A percentile compares a stretch with the other conserved stretches of the same genome.
Conservation (phyloP, 148 eudicot genomes). For the Vaccinium vitisidaea region DNA sequence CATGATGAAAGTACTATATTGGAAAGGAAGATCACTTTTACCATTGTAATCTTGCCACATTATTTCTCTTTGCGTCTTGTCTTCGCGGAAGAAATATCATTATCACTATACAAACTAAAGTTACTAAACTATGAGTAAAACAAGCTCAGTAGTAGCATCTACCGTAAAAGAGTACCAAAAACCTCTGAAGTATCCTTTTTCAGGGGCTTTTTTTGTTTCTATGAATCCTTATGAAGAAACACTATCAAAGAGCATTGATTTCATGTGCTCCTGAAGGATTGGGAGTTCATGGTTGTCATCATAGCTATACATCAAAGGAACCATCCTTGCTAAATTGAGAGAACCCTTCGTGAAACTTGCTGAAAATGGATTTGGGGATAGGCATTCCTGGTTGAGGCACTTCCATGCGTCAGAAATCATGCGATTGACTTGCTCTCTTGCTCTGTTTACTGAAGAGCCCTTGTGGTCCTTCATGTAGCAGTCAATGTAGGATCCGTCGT, state of each 20-base stretch:
- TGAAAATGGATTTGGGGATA: slow-evolving; percentile 28
- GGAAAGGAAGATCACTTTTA: too few species aligned
- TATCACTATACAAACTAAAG: too few species aligned
- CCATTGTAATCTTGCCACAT: too few species aligned
- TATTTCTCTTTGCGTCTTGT: too few species aligned
- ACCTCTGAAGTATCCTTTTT: background rate
- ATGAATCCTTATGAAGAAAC: background rate
- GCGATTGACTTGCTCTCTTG: slow-evolving; percentile 27
- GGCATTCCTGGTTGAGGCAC: slow-evolving; percentile 33
- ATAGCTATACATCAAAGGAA: slow-evolving; percentile 39
- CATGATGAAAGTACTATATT: too few species aligned
- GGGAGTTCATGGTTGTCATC: slow-evolving; percentile 36
- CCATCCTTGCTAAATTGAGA: slow-evolving; percentile 40
- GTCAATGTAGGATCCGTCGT: slow-evolving; percentile 53
- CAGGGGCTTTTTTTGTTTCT: background rate
- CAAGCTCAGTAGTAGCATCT: background rate
- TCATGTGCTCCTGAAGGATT: slow-evolving; percentile 27
- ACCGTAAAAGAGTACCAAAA: background rate
- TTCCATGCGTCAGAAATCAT: slow-evolving; percentile 58
- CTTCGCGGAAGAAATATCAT: too few species aligned
- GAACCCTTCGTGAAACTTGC: slow-evolving; percentile 25
- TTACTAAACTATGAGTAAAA: background rate
- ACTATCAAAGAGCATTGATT: slow-evolving; percentile 23
- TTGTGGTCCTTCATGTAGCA: slow-evolving; percentile 52
- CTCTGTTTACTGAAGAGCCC: slow-evolving; percentile 29